Percentiles rank a stretch among this genome's conserved stretches.
phyloP scores from a whole-genome alignment of 345 rosid genomes.

The Xanthoceras sorbifolium region DNA sequence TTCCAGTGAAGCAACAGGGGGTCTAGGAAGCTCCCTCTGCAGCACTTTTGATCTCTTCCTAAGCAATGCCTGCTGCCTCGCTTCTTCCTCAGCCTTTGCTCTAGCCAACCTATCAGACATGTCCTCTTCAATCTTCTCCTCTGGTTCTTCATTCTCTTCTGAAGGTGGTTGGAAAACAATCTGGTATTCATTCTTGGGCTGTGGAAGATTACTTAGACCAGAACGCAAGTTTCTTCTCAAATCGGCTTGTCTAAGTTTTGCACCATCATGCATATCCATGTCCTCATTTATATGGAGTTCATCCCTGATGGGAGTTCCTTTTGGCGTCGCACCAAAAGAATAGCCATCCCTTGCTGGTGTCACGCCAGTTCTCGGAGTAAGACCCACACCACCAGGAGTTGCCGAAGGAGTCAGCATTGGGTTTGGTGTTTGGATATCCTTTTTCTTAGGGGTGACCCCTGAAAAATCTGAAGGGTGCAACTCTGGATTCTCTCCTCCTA shows the following conservation, averaged over 20 bases:
- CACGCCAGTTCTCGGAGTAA: constrained; percentile 88
- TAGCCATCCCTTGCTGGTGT: constrained; percentile 90
- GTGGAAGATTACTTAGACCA: constrained; percentile 87
- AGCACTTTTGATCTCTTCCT: constrained; percentile 96
- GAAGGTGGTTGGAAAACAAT: constrained; percentile 77
- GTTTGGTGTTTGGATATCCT: constrained; percentile 89
- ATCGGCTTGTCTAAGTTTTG: constrained; percentile 82
- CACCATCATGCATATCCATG: constrained; percentile 74
- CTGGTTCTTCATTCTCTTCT: constrained; percentile 85
- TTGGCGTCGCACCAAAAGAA: constrained; percentile 83
- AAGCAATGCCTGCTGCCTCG: constrained; percentile 75
- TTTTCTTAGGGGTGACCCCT: constrained; percentile 93
- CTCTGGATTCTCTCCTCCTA: constrained; percentile 98
- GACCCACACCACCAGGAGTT: constrained; percentile 82
- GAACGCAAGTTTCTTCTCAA: constrained; percentile 69
- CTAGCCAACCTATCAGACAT: constrained; percentile 94
- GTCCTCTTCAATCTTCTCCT: constrained; percentile 96
- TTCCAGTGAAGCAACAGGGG: constrained; percentile 87
- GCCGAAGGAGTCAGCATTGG: constrained; percentile 88
- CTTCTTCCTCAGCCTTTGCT: constrained; percentile 95
- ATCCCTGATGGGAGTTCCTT: constrained; percentile 96
- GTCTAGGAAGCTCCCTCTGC: constrained; percentile 98
- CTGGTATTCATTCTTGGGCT: constrained; percentile 92
- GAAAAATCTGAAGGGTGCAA: constrained; percentile 99
- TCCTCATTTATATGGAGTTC: constrained; percentile 95